Conservation (phyloP, 345 rosid species). For the Eucalyptus cloeziana region DNA sequence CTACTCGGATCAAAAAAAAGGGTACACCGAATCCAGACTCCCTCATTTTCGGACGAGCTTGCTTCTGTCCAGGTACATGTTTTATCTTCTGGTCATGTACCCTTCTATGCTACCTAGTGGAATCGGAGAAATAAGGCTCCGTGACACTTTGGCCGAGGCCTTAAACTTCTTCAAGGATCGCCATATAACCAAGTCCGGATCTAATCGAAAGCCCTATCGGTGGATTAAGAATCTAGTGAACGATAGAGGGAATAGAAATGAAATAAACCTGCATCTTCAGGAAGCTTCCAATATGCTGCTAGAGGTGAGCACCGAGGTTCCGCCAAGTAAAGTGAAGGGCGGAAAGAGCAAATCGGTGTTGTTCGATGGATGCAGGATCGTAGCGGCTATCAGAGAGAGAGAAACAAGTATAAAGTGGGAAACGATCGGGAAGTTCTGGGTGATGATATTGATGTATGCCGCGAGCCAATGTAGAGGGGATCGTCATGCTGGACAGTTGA, state of each 20-base stretch:
- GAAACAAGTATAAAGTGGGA: not conserved
- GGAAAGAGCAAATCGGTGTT: slow-evolving; percentile 14
- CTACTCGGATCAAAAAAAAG: too few species aligned
- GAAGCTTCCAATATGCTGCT: not conserved
- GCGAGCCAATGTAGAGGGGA: slow-evolving; percentile 2
- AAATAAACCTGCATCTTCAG: not conserved
- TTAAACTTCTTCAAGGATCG: not conserved
- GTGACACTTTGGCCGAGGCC: not conserved
- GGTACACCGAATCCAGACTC: too few species aligned
- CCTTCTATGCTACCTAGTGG: not conserved
- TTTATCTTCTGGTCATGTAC: not conserved
- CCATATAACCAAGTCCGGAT: too few species aligned
- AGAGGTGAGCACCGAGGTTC: not conserved
- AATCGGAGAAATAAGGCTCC: not conserved
- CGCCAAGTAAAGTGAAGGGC: not conserved
- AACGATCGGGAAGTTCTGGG: slow-evolving; percentile 1
- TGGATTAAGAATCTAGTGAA: not conserved
- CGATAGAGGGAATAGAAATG: not conserved
- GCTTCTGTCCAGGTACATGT: too few species aligned
- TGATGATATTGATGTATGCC: not conserved
- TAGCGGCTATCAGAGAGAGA: not conserved
- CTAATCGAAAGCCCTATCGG: not conserved
- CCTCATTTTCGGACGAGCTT: too few species aligned
- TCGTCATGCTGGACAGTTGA: slow-evolving; percentile 28
- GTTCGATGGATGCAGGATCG: slow-evolving; percentile 8